Evolutionary conservation across 2,329 filamentous ascomycete species (phyloP).

Genomic region (Lachnellula suecica): DNA sequence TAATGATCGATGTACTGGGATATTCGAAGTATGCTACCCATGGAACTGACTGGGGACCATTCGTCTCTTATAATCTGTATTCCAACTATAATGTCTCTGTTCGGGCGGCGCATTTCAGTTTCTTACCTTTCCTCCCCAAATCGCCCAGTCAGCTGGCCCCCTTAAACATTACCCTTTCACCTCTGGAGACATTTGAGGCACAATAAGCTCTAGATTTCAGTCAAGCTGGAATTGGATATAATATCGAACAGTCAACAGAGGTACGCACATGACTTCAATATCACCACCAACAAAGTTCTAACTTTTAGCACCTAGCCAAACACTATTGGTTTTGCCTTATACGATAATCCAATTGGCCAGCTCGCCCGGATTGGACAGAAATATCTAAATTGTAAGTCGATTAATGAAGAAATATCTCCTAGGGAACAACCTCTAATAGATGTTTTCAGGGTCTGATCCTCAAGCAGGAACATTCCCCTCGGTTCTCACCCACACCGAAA

Average conservation of each 20-base stretch:
- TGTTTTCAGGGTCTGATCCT: slow-evolving; percentile 17
- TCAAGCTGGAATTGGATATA: not conserved
- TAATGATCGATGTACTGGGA: slow-evolving; percentile 12
- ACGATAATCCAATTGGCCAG: slow-evolving; percentile 25
- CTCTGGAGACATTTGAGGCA: not conserved
- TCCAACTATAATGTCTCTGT: not conserved
- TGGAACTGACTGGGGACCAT: slow-evolving; percentile 14
- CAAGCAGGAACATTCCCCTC: slow-evolving; percentile 17
- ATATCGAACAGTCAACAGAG: not conserved
- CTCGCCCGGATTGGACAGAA: slow-evolving; percentile 17
- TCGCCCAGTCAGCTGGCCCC: not conserved
- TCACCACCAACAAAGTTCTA: not conserved
- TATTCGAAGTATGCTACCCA: slow-evolving; percentile 14
- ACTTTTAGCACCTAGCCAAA: slow-evolving; percentile 16
- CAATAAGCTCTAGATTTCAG: not conserved
- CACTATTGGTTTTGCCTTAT: slow-evolving; percentile 19
- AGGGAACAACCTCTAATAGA: not conserved
- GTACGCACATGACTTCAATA: not conserved
- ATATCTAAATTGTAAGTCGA: not conserved
- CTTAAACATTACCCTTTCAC: not conserved
- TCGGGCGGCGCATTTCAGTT: not conserved
- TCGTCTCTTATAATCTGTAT: slow-evolving; percentile 8
- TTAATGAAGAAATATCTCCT: not conserved
- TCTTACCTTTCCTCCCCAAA: not conserved
- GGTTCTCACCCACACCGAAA: slow-evolving; percentile 14